Evolutionary conservation across 1,139 yeast species (phyloP), one percentile per base, ranked within the genome.

Genomic region (Yamadazyma oceani): DNA sequence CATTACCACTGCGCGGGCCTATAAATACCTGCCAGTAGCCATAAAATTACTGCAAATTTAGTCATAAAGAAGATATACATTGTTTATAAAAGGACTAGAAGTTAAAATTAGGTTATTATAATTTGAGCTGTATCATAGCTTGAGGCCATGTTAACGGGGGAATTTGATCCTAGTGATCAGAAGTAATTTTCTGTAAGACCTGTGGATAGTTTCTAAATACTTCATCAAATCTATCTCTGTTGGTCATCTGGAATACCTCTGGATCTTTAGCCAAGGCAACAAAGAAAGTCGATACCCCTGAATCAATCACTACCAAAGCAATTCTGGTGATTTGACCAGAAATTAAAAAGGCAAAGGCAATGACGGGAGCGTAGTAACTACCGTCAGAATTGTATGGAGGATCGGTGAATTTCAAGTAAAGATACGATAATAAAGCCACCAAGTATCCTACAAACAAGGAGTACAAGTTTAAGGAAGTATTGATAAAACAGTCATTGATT

Each of bases 181-280:
- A 49, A 17, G 74, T 61, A 57, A 64, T 54, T 58, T 78, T 78
- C 45, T 82, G 70, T 49, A 79, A 69, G 5, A 86, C 94, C 43
- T 82, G 78, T 3, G 96, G 96, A 57, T 87, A 88, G 40, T 81
- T 75, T 46, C 77, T 64, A 53, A 86, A 80, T 34, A 89, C 69
- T 51, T 78, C 80, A 46, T 85, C 85, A 58, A 85, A 89, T 43
- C 80, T 69, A 35, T 81, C 81, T 38, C 96, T 88, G 56, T 88
- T 84, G 32, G 87, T 76, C 66, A 77, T 75, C 53, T 79, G 80
- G 70, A 84, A 83, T 5, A 88, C 82, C 50, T 88, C 94, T 0
- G 97, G 96, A 51, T 89, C 95, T 51, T 82, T 81, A 10, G 94
- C 92, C 56, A 87, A 70, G 1, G 95, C 92, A 34, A 89, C 83